phyloP scores from a whole-genome alignment of 1,284 basidiomycete genomes.

The Meira miltonrushii region DNA sequence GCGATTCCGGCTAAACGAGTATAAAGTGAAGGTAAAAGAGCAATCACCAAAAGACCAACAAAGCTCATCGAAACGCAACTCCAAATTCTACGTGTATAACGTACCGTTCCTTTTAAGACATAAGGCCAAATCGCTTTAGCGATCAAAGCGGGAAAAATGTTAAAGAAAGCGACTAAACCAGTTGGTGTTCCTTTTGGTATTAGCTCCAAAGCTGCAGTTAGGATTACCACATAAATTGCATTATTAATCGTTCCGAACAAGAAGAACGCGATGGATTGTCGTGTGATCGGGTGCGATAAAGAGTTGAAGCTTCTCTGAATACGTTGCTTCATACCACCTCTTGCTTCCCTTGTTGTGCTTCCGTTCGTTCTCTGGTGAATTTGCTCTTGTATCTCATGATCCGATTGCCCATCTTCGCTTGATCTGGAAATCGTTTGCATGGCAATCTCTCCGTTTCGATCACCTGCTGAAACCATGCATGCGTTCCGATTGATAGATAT shows the following conservation, averaged over 20 bases:
- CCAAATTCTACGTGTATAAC: slow-evolving; percentile 33
- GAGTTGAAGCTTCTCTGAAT: too few species aligned
- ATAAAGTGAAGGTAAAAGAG: slow-evolving; percentile 65
- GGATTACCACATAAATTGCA: slow-evolving; percentile 76
- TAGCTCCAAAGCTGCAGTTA: slow-evolving; percentile 89
- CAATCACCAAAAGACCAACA: slow-evolving; percentile 58
- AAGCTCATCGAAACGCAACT: slow-evolving; percentile 54
- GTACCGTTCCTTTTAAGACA: slow-evolving; percentile 36
- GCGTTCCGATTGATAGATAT: too few species aligned
- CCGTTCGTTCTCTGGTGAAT: too few species aligned
- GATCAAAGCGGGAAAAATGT: slow-evolving; percentile 54
- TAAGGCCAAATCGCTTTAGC: slow-evolving; percentile 94
- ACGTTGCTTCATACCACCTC: too few species aligned
- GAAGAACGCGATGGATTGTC: slow-evolving; percentile 38
- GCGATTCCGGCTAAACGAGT: slow-evolving; percentile 79
- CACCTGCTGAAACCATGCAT: too few species aligned
- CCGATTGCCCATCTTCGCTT: too few species aligned
- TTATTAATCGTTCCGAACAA: slow-evolving; percentile 54
- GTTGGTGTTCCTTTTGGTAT: slow-evolving; percentile 63
- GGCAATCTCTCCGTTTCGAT: too few species aligned
- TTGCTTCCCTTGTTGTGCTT: too few species aligned
- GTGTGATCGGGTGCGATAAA: background rate
- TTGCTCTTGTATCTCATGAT: too few species aligned
- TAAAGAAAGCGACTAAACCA: slow-evolving; percentile 77
- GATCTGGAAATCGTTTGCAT: too few species aligned